Conservation (phyloP, 768 basidiomycete genomes). For the Boletus huronensis region DNA sequence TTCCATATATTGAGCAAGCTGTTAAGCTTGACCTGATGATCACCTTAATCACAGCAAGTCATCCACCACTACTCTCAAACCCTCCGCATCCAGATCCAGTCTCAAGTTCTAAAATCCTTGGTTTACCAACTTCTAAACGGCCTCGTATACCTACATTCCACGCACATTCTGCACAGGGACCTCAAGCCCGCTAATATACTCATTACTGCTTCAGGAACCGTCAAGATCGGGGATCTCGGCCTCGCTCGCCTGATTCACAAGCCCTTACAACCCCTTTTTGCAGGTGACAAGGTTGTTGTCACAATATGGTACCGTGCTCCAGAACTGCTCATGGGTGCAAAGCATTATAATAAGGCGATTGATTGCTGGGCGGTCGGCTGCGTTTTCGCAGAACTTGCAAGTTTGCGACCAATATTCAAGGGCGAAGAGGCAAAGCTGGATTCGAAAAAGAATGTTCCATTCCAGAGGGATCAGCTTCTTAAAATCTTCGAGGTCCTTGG, state of each 20-base stretch:
- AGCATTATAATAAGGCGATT: conserved; percentile 95
- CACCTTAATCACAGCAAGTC: conserved; percentile 66
- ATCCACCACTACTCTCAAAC: conserved; percentile 97
- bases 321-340: conserved; percentile 92
- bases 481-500: conserved; percentile 97
- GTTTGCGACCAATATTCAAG: conserved; percentile 95
- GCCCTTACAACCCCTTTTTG: conserved; percentile 87
- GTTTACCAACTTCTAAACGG: conserved; percentile 94
- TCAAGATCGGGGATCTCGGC: conserved; percentile 98
- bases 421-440: conserved; percentile 98
- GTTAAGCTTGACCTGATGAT: background rate
- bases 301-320: conserved; percentile 99
- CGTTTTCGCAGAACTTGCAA: conserved; percentile 93
- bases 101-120: conserved; percentile 84
- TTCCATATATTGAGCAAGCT: background rate
- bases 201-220: conserved; percentile 80
- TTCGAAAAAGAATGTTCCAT: conserved; percentile 95
- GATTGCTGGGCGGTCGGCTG: conserved; percentile 99
- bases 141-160: conserved; percentile 89
- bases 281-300: conserved; percentile 97
- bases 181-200: conserved; percentile 99
- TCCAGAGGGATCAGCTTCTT: conserved; percentile 90
- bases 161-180: conserved; percentile 94
- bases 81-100: conserved; percentile 69
- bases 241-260: conserved; percentile 88